Evolutionary conservation across 164 flowering plant species (phyloP).

Genomic region (Vitis rupestris): DNA sequence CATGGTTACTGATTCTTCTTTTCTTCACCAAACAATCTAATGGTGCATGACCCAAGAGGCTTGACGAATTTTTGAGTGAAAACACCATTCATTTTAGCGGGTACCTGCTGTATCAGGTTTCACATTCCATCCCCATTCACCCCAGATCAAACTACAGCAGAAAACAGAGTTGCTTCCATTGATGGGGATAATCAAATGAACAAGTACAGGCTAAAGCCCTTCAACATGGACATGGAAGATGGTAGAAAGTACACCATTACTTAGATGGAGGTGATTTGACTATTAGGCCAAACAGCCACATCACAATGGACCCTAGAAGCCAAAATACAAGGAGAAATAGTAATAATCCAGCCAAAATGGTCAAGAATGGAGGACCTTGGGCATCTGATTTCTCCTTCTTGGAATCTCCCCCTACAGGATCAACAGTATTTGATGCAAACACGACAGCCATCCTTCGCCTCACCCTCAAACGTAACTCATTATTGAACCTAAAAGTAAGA

Average conservation of each 20-base stretch:
- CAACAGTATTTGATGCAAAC: constrained; percentile 28
- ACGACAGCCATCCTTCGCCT: constrained; percentile 8
- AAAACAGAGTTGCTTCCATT: too few relatives aligned
- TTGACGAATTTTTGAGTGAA: too few relatives aligned
- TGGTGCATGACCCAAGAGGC: too few relatives aligned
- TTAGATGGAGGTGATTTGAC: constrained; percentile 17
- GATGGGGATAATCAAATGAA: too few relatives aligned
- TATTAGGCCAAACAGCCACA: constrained; percentile 30
- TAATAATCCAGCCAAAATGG: constrained; percentile 44
- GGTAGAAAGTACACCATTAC: constrained; percentile 3
- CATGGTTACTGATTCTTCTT: too few relatives aligned
- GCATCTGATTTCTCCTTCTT: constrained; percentile 14
- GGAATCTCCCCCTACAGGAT: constrained; percentile 18
- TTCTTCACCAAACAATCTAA: too few relatives aligned
- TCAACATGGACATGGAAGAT: neutral
- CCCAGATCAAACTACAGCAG: too few relatives aligned
- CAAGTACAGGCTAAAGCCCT: neutral
- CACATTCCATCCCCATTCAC: too few relatives aligned
- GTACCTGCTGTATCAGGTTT: too few relatives aligned
- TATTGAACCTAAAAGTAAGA: constrained; percentile 17
- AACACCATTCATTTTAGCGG: too few relatives aligned
- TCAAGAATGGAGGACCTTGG: constrained; percentile 44
- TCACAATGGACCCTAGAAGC: constrained; percentile 33
- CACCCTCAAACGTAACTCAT: constrained; percentile 3
- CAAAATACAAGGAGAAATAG: constrained; percentile 28